Evolutionary conservation across 805 yeast species (phyloP).

Genomic region (Starmerella davenportii): DNA sequence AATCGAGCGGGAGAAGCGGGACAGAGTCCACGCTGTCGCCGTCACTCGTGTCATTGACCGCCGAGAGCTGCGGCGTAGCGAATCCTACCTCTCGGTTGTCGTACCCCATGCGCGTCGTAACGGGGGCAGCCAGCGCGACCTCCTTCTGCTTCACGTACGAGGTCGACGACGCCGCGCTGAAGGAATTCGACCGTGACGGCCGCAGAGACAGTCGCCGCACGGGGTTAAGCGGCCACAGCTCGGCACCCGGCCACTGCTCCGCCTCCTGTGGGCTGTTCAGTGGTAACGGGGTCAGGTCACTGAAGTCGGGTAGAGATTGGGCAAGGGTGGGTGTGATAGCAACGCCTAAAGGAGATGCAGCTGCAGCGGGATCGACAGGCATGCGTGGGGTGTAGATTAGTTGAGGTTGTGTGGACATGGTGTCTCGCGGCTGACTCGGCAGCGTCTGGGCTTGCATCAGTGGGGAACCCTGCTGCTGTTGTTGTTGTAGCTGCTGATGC

Average conservation of each 20-base stretch:
- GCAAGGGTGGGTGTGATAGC: not conserved
- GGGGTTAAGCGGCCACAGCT: not conserved
- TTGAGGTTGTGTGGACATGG: not conserved
- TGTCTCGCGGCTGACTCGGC: not conserved
- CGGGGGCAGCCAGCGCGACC: slow-evolving; percentile 12
- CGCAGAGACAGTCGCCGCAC: not conserved
- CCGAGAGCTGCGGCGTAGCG: slow-evolving; percentile 52
- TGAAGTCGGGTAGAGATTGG: not conserved
- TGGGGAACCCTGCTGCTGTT: not conserved
- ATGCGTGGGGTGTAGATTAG: not conserved
- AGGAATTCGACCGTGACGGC: not conserved
- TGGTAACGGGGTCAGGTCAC: not conserved
- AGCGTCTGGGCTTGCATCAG: not conserved
- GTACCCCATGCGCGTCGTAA: slow-evolving; percentile 8
- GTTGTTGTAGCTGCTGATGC: not conserved
- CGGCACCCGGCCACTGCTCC: not conserved
- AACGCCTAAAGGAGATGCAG: not conserved
- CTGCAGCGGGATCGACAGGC: not conserved
- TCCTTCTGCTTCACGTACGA: slow-evolving; percentile 42
- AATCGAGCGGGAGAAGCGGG: not conserved
- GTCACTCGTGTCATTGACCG: slow-evolving; percentile 15
- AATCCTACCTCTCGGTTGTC: slow-evolving; percentile 58
- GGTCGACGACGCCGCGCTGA: slow-evolving; percentile 40
- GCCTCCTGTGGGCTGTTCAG: not conserved
- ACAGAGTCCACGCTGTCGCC: not conserved